Evolutionary conservation across 2,329 filamentous ascomycete species (phyloP), one percentile per base, ranked within the genome.

Genomic region (Verruconis gallopava): DNA sequence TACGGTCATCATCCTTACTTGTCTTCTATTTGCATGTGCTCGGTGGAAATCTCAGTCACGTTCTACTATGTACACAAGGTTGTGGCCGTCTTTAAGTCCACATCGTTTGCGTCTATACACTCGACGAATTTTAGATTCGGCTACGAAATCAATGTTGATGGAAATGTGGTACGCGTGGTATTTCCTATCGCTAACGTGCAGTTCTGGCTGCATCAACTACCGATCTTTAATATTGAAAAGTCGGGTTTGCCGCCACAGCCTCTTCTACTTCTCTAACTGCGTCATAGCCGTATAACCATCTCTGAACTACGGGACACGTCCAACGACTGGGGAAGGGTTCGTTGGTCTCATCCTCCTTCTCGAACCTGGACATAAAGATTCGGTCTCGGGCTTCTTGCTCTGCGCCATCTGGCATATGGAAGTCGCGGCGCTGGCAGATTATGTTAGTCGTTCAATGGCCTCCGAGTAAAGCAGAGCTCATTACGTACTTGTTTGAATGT

Each of bases 321-420:
- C 77, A 76, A 38, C 77, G 62, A 55, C 72, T 77, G 0, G 77
- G 78, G 48, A 80, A 82, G 4, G 35, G 34, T 17, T 37, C 41
- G 1, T 69, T 65, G 1, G 64, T 67, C 30, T 65, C 59, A 2
- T 71, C 55, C 40, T 71, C 63, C 39, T 65, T 66, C 2, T 68
- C 74, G 2, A 79, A 52, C 50, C 73, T 67, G 2, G 67, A 68
- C 11, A 69, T 46, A 60, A 81, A 77, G 4, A 75, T 38, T 19
- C 33, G 12, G 18, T 45, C 43, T 15, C 43, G 25, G 3, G 40
- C 38, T 22, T 67, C 54, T 53, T 81, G 77, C 46, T 74, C 69
- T 3, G 69, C 64, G 0, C 76, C 74, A 49, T 66, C 55, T 6
- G 48, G 48, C 57, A 66, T 57, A 42, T 67, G 64, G 44, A 65